phyloP scores from a whole-genome alignment of 768 basidiomycete genomes.

The Panaeolus cyanescens region DNA sequence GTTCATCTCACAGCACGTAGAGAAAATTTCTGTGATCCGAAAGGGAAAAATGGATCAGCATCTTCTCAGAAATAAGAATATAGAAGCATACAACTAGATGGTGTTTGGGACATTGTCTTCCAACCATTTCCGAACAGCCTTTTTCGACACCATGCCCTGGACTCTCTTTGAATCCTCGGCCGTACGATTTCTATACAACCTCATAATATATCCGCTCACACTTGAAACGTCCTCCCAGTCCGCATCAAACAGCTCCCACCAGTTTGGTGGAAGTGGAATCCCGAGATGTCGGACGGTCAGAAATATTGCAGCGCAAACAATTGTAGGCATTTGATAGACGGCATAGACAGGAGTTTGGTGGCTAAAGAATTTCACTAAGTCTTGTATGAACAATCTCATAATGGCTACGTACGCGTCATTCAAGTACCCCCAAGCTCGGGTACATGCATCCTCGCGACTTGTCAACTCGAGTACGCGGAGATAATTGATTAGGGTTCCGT shows the following conservation, averaged over 20 bases:
- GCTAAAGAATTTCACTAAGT: slow-evolving; percentile 39
- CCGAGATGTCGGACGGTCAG: slow-evolving; percentile 73
- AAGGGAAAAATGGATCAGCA: background rate
- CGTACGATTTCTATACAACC: slow-evolving; percentile 65
- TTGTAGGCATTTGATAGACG: slow-evolving; percentile 83
- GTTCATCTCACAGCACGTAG: too few species aligned
- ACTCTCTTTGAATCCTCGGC: slow-evolving; percentile 46
- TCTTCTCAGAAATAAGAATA: background rate
- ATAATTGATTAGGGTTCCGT: slow-evolving; percentile 94
- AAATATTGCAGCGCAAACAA: slow-evolving; percentile 88
- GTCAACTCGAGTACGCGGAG: slow-evolving; percentile 87
- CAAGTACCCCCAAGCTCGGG: slow-evolving; percentile 89
- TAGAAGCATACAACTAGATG: slow-evolving; percentile 3
- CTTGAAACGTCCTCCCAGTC: slow-evolving; percentile 87
- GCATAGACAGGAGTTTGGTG: slow-evolving; percentile 94
- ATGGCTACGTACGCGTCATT: slow-evolving; percentile 83
- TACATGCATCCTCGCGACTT: slow-evolving; percentile 65
- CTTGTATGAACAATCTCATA: background rate
- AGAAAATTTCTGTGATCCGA: background rate
- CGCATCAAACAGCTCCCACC: slow-evolving; percentile 96
- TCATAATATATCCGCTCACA: slow-evolving; percentile 83
- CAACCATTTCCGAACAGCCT: slow-evolving; percentile 81
- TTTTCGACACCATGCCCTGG: slow-evolving; percentile 69
- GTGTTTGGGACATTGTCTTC: slow-evolving; percentile 45
- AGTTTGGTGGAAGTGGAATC: slow-evolving; percentile 76